Conservation (phyloP, 305 asterid genomes). For the Euphrasia arctica region DNA sequence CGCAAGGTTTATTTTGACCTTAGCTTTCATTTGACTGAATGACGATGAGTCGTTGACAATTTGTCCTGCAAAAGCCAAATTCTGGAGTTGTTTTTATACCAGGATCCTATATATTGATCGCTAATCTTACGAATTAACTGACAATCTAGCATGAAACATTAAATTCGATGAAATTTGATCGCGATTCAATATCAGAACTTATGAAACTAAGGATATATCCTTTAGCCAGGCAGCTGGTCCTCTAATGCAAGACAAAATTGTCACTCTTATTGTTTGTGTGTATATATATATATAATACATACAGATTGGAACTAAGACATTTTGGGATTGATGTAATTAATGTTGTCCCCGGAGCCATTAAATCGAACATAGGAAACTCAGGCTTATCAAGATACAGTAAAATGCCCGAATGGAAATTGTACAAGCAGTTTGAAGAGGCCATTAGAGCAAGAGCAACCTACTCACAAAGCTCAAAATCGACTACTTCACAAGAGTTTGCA, state of each 20-base stretch:
- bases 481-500: slow-evolving; percentile 75
- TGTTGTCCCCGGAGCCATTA: slow-evolving; percentile 82
- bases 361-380: slow-evolving; percentile 67
- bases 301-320: slow-evolving; percentile 45
- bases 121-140: no score
- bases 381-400: slow-evolving; percentile 45
- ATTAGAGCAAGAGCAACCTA: slow-evolving; percentile 61
- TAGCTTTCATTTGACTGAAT: no score
- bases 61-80: no score
- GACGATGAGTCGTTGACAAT: no score
- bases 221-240: slow-evolving; percentile 1
- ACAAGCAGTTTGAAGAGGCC: slow-evolving; percentile 60
- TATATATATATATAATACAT: not conserved
- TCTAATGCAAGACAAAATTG: slow-evolving; percentile 7
- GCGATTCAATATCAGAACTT: not conserved
- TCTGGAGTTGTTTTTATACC: no score
- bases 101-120: no score
- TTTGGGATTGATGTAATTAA: slow-evolving; percentile 72
- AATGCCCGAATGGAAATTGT: slow-evolving; percentile 92
- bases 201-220: not conserved
- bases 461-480: slow-evolving; percentile 62
- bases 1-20: no score
- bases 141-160: no score
- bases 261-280: slow-evolving; percentile 1
- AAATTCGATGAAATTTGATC: not conserved